Evolutionary conservation across 164 flowering plant genomes (phyloP).

Genomic region (Hamamelis virginiana): DNA sequence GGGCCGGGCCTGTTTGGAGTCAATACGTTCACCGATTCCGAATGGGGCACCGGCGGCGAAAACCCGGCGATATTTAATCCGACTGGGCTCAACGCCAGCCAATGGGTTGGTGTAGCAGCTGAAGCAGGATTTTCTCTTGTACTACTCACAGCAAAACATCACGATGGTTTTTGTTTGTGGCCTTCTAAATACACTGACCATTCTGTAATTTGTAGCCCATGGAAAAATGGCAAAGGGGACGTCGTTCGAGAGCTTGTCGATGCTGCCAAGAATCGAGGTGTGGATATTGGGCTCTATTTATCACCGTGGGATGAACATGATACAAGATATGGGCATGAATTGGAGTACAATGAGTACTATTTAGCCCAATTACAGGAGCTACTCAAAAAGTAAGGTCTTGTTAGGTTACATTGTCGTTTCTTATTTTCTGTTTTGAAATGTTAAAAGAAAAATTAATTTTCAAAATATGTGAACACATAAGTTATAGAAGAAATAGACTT

Average conservation of each 20-base stretch:
- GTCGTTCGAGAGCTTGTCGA: slow-evolving; percentile 66
- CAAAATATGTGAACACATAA: too few relatives aligned
- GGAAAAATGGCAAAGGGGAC: slow-evolving; percentile 79
- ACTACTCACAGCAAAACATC: slow-evolving; percentile 86
- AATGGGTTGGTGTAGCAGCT: slow-evolving; percentile 78
- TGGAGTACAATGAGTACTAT: slow-evolving; percentile 85
- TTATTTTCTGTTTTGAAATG: too few relatives aligned
- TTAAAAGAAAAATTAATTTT: too few relatives aligned
- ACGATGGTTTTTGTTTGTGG: slow-evolving; percentile 98
- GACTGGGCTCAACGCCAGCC: slow-evolving; percentile 50
- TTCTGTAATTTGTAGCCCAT: slow-evolving; percentile 60
- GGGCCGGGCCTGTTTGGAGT: too few relatives aligned
- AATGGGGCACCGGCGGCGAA: slow-evolving; percentile 83
- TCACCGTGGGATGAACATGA: slow-evolving; percentile 99
- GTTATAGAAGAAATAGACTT: too few relatives aligned
- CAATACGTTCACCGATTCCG: slow-evolving; percentile 81
- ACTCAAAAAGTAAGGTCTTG: slow-evolving; percentile 64
- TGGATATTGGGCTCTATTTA: slow-evolving; percentile 74
- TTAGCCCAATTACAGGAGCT: slow-evolving; percentile 89
- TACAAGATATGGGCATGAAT: slow-evolving; percentile 57
- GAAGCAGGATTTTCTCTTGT: slow-evolving; percentile 67
- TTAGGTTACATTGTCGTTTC: too few relatives aligned
- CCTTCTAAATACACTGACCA: slow-evolving; percentile 77
- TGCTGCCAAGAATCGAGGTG: slow-evolving; percentile 63
- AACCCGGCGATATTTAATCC: slow-evolving; percentile 80